phyloP scores from a whole-genome alignment of 139 green algal species.

The Chlamydomonas sphaeroides region DNA sequence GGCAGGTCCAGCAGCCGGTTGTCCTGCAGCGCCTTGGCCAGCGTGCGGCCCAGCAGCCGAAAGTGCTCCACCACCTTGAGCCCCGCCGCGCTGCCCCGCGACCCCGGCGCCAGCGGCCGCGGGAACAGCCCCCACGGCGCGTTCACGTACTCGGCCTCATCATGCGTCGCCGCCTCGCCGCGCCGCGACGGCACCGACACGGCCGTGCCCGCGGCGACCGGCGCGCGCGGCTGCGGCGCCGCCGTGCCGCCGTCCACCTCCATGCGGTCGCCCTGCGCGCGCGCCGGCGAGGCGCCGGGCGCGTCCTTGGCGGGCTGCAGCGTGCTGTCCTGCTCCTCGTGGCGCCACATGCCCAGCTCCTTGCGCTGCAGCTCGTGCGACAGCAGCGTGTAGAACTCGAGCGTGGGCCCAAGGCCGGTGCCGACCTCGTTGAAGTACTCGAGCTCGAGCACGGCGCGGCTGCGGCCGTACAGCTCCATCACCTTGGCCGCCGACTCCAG shows the following conservation, averaged over 20 bases:
- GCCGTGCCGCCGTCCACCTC: neutral
- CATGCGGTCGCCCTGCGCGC: neutral
- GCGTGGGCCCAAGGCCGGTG: constrained; percentile 94
- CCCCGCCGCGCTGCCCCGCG: constrained; percentile 1
- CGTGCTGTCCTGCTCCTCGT: constrained; percentile 60
- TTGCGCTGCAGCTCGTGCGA: constrained; percentile 89
- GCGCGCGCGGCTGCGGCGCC: neutral
- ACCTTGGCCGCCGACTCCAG: constrained; percentile 90
- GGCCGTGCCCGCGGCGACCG: neutral
- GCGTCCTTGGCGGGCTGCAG: neutral
- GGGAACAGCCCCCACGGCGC: constrained; percentile 93
- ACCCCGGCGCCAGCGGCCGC: constrained; percentile 62
- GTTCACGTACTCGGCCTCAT: constrained; percentile 67
- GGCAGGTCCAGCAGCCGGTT: constrained; percentile 91
- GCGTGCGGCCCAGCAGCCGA: constrained; percentile 83
- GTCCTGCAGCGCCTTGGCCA: constrained; percentile 96
- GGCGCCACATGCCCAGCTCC: constrained; percentile 88
- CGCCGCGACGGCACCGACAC: constrained; percentile 26
- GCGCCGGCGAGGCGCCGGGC: neutral
- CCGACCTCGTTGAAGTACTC: constrained; percentile 96
- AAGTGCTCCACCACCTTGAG: constrained; percentile 74
- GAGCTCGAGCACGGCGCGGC: constrained; percentile 80
- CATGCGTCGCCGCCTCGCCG: constrained; percentile 12
- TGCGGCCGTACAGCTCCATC: constrained; percentile 78
- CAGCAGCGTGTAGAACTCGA: constrained; percentile 98